Conservation (phyloP, 1,284 basidiomycete species). For the Ganoderma resinaceum region DNA sequence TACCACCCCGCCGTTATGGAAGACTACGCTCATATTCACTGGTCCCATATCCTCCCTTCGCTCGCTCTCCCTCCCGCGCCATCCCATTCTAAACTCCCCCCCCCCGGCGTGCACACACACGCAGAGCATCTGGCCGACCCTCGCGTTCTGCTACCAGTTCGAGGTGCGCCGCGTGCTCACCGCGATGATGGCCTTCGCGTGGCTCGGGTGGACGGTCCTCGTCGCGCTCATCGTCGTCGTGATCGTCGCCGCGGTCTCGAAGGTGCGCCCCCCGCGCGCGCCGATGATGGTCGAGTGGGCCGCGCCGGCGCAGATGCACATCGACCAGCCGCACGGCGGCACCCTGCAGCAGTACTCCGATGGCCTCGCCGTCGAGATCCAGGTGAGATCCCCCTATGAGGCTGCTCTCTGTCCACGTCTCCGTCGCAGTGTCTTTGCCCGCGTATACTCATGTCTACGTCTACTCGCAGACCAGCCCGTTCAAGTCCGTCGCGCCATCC, state of each 20-base stretch:
- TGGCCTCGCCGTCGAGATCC: slow-evolving; percentile 50
- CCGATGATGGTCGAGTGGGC: slow-evolving; percentile 33
- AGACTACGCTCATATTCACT: not conserved
- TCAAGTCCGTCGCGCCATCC: slow-evolving; percentile 42
- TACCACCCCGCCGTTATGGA: not conserved
- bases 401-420: no score
- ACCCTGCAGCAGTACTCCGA: slow-evolving; percentile 46
- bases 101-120: no score
- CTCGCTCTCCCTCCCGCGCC: not conserved
- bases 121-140: slow-evolving; percentile 59
- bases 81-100: not conserved
- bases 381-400: slow-evolving; percentile 7
- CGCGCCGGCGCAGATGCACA: slow-evolving; percentile 31
- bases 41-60: no score
- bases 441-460: not conserved
- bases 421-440: no score
- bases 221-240: slow-evolving; percentile 56
- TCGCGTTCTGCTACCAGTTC: slow-evolving; percentile 62
- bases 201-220: slow-evolving; percentile 69
- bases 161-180: slow-evolving; percentile 65
- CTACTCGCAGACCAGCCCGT: slow-evolving; percentile 45
- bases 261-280: slow-evolving; percentile 21
- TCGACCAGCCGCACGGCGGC: slow-evolving; percentile 48
- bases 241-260: slow-evolving; percentile 36
- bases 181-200: slow-evolving; percentile 71